Evolutionary conservation across 805 yeast species (phyloP), one percentile per base, ranked within the genome.

Genomic region (Zygoascus flipseniorum): DNA sequence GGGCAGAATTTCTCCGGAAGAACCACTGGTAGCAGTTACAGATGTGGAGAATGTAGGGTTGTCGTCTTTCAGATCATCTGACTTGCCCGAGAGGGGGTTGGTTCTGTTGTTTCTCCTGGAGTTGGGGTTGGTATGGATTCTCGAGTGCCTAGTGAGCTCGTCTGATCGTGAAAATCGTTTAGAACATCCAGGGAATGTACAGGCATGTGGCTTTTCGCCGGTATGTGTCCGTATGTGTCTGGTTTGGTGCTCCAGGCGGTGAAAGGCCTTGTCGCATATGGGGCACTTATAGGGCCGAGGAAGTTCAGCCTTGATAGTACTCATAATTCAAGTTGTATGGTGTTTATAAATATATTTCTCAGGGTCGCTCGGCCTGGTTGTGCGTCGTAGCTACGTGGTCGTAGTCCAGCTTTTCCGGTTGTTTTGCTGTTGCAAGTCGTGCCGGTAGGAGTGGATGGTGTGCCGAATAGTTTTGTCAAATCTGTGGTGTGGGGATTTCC

Each of bases 201-300:
- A 89, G 49, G 81, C 82, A 65, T 86, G 93, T 1, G 96, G 96
- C 66, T 88, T 86, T 67, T 89, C 96, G 48, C 97, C 97, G 0
- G 97, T 89, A 70, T 89, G 96, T 9, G 96, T 89, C 54, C 96
- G 75, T 60, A 89, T 85, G 67, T 89, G 97, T 60, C 97, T 77
- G 11, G 95, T 89, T 65, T 87, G 95, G 68, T 89, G 97, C 68
- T 89, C 97, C 48, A 89, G 72, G 56, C 96, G 76, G 67, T 87
- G 92, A 67, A 89, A 89, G 9, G 95, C 88, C 71, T 88, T 86
- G 50, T 80, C 82, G 69, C 97, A 89, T 62, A 86, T 74, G 19
- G 90, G 83, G 64, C 97, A 89, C 62, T 82, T 81, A 74, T 86
- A 89, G 2, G 96, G 97, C 58, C 95, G 64, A 10, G 74, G 75